Evolutionary conservation across 768 basidiomycete species (phyloP), one percentile per base, ranked within the genome.

Genomic region (Russula vinacea): DNA sequence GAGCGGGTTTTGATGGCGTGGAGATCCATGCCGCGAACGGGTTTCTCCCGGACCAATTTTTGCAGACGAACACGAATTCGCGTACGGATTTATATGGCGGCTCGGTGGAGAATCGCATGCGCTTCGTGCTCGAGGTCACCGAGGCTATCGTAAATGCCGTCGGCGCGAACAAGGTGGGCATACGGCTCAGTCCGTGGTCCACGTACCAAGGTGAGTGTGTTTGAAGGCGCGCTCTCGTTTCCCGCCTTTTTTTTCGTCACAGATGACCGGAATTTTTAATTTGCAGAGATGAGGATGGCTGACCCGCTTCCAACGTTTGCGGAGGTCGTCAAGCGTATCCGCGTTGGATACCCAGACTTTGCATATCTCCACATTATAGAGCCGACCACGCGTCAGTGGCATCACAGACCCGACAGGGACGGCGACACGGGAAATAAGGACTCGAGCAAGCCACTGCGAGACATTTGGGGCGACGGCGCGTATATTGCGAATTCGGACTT

Each of bases 41-140:
- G n/a, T n/a, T n/a, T n/a, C n/a, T 74, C 40, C 44, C 72, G 35
- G 74, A 79, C 67, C 75, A 79, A 68, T 79, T 80, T 71, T 47
- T 77, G 42, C 75, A 77, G 66, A 64, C 71, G 42, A 67, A 67
- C 11, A 52, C 71, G 42, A 80, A 81, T 73, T 69, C 73, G 56
- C 76, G 79, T 49, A 77, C 75, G 42, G 79, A 80, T 73, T 70
- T 73, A 62, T 83, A 79, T 68, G 81, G 82, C 10, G 81, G 81
- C 5, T 74, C 73, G 29, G 67, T 80, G 49, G 78, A 79, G 70
- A 81, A 81, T 72, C 76, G 81, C n/a, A 66, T 71, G 2, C 72
- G 78, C 6, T 78, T 82, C 71, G 63, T 70, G 7, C 67, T 77
- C 29, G 75, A 78, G 67, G 73, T 78, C 59, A 67, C 76, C 29